These are phyloP conservation scores for Periconia sp. DNA, from an alignment of 2,329 filamentous ascomycete genomes.

Conservation along the genomic window DNA sequence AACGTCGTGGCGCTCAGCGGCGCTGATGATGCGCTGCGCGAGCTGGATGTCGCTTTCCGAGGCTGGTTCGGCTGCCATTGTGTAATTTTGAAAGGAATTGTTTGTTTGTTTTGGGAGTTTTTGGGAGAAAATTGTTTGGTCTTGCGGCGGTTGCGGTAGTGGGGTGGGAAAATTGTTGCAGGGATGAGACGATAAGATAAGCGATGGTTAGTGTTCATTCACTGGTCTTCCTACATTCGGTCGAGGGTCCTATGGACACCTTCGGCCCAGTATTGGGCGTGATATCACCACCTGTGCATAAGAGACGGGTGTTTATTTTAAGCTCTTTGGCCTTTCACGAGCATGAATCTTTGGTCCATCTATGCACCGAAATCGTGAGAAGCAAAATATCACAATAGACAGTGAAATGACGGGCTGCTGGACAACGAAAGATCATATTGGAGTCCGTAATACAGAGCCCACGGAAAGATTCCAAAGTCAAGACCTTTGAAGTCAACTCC, in stretches of 20 bases:
- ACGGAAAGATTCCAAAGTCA: no score
- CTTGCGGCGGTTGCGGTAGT: constrained; percentile 6
- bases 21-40: constrained; percentile 40
- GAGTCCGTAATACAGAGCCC: no score
- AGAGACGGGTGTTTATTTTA: no score
- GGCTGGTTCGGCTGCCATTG: constrained; percentile 31
- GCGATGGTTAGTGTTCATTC: neutral
- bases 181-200: neutral
- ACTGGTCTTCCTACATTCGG: neutral
- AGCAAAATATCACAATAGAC: no score
- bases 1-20: constrained; percentile 39
- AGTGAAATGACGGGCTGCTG: no score
- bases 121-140: constrained; percentile 5
- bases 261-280: no score
- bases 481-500: no score
- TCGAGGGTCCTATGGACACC: neutral
- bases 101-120: constrained; percentile 1
- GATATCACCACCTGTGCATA: no score
- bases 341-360: no score
- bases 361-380: no score
- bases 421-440: no score
- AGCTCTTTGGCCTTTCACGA: no score
- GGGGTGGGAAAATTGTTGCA: constrained; percentile 4
- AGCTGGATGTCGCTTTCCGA: constrained; percentile 40
- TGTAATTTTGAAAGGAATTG: constrained; percentile 1